phyloP scores from a whole-genome alignment of 495 filamentous ascomycete species.

The Lasiosphaeris hirsuta region DNA sequence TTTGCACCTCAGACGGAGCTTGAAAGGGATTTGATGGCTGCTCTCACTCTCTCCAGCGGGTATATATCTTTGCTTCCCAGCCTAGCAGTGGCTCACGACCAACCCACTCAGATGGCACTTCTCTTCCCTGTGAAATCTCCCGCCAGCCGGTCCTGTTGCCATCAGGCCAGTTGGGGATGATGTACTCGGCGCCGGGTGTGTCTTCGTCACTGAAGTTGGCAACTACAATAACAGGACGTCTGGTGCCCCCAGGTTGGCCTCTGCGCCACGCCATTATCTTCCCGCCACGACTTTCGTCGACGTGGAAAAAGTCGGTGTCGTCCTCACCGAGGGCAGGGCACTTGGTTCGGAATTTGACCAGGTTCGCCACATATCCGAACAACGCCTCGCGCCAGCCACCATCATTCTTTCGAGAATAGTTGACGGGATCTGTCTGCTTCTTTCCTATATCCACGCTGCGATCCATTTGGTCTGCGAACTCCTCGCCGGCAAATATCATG shows the following conservation, averaged over 20 bases:
- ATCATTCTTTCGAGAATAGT: slow-evolving; percentile 27
- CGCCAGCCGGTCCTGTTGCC: slow-evolving; percentile 22
- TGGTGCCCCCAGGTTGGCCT: slow-evolving; percentile 4
- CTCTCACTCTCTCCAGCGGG: slow-evolving; percentile 23
- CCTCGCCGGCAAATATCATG: slow-evolving; percentile 37
- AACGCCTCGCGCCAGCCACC: slow-evolving; percentile 25
- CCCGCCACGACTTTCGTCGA: slow-evolving; percentile 24
- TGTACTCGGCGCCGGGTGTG: slow-evolving; percentile 25
- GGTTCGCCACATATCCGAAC: slow-evolving; percentile 27
- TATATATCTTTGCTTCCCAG: slow-evolving; percentile 34
- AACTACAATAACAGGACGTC: slow-evolving; percentile 25
- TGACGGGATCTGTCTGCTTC: slow-evolving; percentile 34
- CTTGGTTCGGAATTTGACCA: slow-evolving; percentile 22
- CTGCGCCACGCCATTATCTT: slow-evolving; percentile 31
- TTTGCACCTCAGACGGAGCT: too few species aligned
- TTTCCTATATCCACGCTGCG: slow-evolving; percentile 19
- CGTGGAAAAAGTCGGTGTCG: slow-evolving; percentile 30
- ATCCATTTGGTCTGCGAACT: slow-evolving; percentile 33
- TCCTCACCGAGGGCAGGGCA: slow-evolving; percentile 28
- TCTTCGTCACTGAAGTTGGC: slow-evolving; percentile 31
- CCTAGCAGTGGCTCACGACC: slow-evolving; percentile 27
- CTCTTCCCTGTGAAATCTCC: slow-evolving; percentile 26
- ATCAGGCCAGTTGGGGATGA: slow-evolving; percentile 27
- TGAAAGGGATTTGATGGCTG: not conserved
- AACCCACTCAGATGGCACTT: slow-evolving; percentile 29